A percentile compares a stretch with the other conserved stretches of the same genome.
Evolutionary conservation across 805 yeast species (phyloP).

Genomic region (Kodamaea jinghongensis): DNA sequence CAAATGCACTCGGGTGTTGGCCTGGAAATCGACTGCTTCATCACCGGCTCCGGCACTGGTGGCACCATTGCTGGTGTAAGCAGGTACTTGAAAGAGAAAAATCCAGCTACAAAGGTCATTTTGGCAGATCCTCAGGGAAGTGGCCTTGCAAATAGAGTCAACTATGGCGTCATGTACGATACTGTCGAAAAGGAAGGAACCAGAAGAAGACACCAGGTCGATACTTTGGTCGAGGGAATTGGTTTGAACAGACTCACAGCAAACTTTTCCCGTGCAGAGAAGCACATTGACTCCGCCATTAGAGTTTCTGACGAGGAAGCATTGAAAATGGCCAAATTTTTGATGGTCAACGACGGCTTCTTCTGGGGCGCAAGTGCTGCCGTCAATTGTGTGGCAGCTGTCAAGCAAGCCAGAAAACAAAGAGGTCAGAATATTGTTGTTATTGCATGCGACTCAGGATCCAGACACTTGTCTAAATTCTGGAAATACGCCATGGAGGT

Average conservation of each 20-base stretch:
- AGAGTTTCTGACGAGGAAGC: slow-evolving; percentile 82
- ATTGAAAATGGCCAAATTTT: slow-evolving; percentile 78
- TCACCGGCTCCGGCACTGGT: slow-evolving; percentile 94
- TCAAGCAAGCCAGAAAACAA: slow-evolving; percentile 44
- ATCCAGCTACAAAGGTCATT: slow-evolving; percentile 46
- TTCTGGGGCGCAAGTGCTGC: slow-evolving; percentile 95
- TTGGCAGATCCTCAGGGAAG: slow-evolving; percentile 97
- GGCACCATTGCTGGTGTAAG: slow-evolving; percentile 29
- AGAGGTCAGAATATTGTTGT: slow-evolving; percentile 73
- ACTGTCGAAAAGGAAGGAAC: slow-evolving; percentile 87
- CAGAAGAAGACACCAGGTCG: slow-evolving; percentile 93
- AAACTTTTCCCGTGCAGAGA: slow-evolving; percentile 73
- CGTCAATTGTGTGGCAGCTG: slow-evolving; percentile 88
- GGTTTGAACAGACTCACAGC: slow-evolving; percentile 85
- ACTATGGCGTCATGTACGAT: slow-evolving; percentile 93
- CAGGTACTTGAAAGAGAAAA: slow-evolving; percentile 41
- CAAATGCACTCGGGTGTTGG: slow-evolving; percentile 71
- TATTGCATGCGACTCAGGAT: slow-evolving; percentile 89
- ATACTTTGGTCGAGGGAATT: slow-evolving; percentile 89
- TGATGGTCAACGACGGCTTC: slow-evolving; percentile 81
- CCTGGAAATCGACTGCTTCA: slow-evolving; percentile 69
- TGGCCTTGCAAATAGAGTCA: slow-evolving; percentile 81
- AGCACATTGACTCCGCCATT: slow-evolving; percentile 70
- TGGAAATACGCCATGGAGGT: slow-evolving; percentile 68
- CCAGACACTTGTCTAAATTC: slow-evolving; percentile 85